Base-by-base conservation (phyloP, 2,329 filamentous ascomycete genomes). In the Fusarium haematococcum region DNA sequence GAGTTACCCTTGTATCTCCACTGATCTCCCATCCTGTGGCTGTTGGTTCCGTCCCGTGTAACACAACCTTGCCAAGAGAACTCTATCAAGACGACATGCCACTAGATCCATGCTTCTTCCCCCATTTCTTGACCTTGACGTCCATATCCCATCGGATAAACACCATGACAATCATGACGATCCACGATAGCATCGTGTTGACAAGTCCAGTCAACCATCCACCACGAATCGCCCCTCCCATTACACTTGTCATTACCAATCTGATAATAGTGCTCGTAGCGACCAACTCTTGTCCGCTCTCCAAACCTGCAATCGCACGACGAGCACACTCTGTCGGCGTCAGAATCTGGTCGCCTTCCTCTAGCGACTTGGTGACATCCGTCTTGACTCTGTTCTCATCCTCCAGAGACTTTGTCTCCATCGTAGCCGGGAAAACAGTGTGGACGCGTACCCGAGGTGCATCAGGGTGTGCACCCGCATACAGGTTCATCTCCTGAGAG, bases 111-210 rank as follows among this genome's bases (percentile, higher is more conserved):
- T 74, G 65, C 33, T 62, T 65, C 52, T 39, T 69, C 1, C 71
- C 71, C 71, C 71, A 74, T 3, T 61, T 73, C 2, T 48, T 54
- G 4, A 74, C 71, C 27, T 75, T 74, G 5, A 54, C 52, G 6
- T 74, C 71, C 71, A 74, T 74, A 11, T 75, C 71, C 71, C 71
- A 74, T 4, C 71, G 27, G 9, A 73, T 74, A 27, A 74, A 74
- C 1, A 75, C 58, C 71, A 74, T 75, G 1, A 74, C 71, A 14
- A 75, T 27, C 71, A 75, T 69, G 3, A 74, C 71, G 35, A 73
- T n/a, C 71, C 71, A 74, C 0, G 65, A 57, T 7, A 74, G 27
- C 20, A 74, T 27, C 0, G 71, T 74, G 16, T 74, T 75, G 3
- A n/a, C 18, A 32, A 74, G 16, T 0, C 71, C 71, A 0, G 65